Conservation (phyloP, 345 rosid genomes). For the Heritiera fomes region DNA sequence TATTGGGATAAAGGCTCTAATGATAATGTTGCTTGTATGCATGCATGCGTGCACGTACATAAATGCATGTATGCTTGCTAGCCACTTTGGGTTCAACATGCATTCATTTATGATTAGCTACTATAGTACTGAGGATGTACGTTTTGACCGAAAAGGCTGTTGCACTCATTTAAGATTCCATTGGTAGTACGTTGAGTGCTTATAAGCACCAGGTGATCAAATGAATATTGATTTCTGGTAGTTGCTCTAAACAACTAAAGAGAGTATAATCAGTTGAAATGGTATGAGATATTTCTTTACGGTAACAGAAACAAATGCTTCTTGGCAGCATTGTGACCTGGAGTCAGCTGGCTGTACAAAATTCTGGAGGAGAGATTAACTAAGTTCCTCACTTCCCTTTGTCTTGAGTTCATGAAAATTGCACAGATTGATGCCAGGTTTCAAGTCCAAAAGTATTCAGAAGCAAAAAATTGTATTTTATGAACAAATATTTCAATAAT, state of each 20-base stretch:
- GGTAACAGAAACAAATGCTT: background rate
- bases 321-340: background rate
- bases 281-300: background rate
- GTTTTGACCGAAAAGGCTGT: background rate
- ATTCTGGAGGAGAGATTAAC: background rate
- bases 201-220: background rate
- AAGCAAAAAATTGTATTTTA: background rate
- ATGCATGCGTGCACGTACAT: too few relatives aligned
- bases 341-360: background rate
- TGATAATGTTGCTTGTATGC: too few relatives aligned
- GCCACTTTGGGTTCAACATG: background rate
- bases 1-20: too few relatives aligned
- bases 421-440: background rate
- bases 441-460: background rate
- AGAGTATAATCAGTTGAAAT: background rate
- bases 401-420: background rate
- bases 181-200: background rate
- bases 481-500: background rate
- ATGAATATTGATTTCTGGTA: background rate
- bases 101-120: background rate
- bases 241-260: background rate
- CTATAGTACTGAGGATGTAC: background rate
- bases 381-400: background rate
- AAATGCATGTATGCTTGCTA: background rate
- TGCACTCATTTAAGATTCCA: background rate